These are phyloP conservation scores for Suhomyces pyralidae DNA, from an alignment of 805 yeast species.

Conservation along the genomic window DNA sequence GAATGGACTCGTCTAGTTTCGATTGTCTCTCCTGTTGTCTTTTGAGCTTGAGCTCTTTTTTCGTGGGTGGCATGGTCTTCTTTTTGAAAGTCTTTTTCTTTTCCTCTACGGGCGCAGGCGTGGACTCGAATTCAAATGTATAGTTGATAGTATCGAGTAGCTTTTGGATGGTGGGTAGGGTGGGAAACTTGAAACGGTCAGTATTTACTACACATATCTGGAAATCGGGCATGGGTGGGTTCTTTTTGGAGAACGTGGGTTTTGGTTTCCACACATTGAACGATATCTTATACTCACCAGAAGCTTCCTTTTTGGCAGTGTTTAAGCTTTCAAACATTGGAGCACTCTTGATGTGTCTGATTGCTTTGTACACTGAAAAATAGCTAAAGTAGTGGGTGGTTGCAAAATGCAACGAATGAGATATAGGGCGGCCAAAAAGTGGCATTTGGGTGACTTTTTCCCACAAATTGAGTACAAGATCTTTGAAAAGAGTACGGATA, in stretches of 20 bases:
- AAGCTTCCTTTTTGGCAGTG: too few species aligned
- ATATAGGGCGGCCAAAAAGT: conserved; percentile 12
- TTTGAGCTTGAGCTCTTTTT: conserved; percentile 22
- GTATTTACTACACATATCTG: conserved; percentile 61
- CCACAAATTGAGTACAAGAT: neutral
- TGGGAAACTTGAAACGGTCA: conserved; percentile 44
- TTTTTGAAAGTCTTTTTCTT: conserved; percentile 9
- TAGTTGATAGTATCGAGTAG: conserved; percentile 20
- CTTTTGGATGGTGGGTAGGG: conserved; percentile 36
- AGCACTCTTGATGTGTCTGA: conserved; percentile 16
- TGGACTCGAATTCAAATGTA: neutral
- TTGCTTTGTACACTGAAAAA: conserved; percentile 19
- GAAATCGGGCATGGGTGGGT: conserved; percentile 72
- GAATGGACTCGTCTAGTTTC: conserved; percentile 20
- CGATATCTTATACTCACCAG: conserved; percentile 25
- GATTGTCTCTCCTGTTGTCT: conserved; percentile 25
- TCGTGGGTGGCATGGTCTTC: conserved; percentile 19
- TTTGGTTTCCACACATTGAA: conserved; percentile 86
- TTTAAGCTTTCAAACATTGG: neutral
- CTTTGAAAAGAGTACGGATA: neutral
- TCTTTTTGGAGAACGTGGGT: conserved; percentile 62
- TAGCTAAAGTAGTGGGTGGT: conserved; percentile 26
- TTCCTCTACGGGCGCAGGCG: neutral
- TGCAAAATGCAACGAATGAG: conserved; percentile 15
- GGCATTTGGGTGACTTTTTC: neutral